phyloP scores from a whole-genome alignment of 352 stramenopile species.

The Pilasporangium apinafurcum region DNA sequence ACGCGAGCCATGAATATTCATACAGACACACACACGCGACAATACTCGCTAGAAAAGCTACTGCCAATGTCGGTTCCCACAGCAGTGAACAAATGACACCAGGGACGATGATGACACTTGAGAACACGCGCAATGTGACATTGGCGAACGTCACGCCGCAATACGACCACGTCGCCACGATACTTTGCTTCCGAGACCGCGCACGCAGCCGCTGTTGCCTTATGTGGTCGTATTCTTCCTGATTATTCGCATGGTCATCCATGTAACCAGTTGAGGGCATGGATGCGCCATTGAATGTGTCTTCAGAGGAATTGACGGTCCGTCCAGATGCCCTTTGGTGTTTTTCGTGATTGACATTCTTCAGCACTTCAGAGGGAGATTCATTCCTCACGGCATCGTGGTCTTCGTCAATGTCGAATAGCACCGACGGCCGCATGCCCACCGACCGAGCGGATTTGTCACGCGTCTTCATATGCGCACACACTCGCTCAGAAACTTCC shows the following conservation, averaged over 20 bases:
- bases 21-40: constrained; percentile 35
- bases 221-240: constrained; percentile 7
- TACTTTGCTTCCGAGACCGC: constrained; percentile 29
- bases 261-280: constrained; percentile 12
- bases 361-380: constrained; percentile 3
- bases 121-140: constrained; percentile 22
- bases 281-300: constrained; percentile 7
- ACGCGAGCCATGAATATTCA: constrained; percentile 50
- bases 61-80: constrained; percentile 21
- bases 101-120: constrained; percentile 15
- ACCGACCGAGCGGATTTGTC: constrained; percentile 14
- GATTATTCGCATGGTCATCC: constrained; percentile 4
- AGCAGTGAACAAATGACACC: constrained; percentile 23
- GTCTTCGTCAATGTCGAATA: constrained; percentile 42
- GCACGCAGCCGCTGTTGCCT: constrained; percentile 12
- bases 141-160: constrained; percentile 31
- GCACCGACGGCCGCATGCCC: constrained; percentile 15
- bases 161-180: constrained; percentile 30
- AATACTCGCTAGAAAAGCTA: constrained; percentile 14
- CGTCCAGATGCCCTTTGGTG: constrained; percentile 10
- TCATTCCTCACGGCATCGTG: constrained; percentile 9
- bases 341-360: constrained; percentile 15
- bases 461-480: constrained; percentile 8
- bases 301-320: too few relatives aligned
- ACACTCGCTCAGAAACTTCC: neutral